Base-by-base conservation (phyloP, 176 grass and related monocot species). In the Olyra latifolia region DNA sequence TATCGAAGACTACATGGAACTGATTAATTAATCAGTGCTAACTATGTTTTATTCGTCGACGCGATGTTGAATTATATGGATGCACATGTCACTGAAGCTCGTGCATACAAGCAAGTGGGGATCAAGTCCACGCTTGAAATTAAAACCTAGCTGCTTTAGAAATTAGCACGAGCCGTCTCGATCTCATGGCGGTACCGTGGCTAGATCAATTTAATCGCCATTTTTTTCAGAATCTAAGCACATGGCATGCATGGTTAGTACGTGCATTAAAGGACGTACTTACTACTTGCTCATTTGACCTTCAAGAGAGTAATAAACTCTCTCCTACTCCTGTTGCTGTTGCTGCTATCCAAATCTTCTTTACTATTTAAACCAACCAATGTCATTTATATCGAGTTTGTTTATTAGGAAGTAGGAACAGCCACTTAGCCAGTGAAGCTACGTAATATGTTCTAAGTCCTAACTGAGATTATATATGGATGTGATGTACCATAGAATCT, bases 41-140 rank as follows among this genome's bases (percentile, higher is more conserved):
- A 42, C 24, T 35, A 25, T 22, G 3, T 62, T 77, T 22, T 62
- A 62, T 77, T 29, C 16, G 15, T 62, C 14, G 41, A 61, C 8
- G 66, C n/a, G 7, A 75, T 43, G 25, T 39, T 20, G 24, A n/a
- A n/a, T n/a, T 16, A 41, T 17, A 57, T 23, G 40, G 44, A 59
- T 12, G n/a, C n/a, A n/a, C 67, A 70, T 29, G 24, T 13, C 23
- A 48, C 24, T 14, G 46, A 71, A 64, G 42, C 75, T 77, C 35
- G 4, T 20, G 43, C 25, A 42, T 20, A 48, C 39, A 28, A 30
- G 55, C 56, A 41, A 75, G 53, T 38, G 54, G 60, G 57, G 15
- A 77, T 65, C 58, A 78, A 50, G 75, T 78, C 75, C 75, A 78
- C 75, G 45, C 44, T 65, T 65, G 75, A 59, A 65, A 78, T 64